Conservation (phyloP, 2,329 filamentous ascomycete species). For the Huntiella decipiens region DNA sequence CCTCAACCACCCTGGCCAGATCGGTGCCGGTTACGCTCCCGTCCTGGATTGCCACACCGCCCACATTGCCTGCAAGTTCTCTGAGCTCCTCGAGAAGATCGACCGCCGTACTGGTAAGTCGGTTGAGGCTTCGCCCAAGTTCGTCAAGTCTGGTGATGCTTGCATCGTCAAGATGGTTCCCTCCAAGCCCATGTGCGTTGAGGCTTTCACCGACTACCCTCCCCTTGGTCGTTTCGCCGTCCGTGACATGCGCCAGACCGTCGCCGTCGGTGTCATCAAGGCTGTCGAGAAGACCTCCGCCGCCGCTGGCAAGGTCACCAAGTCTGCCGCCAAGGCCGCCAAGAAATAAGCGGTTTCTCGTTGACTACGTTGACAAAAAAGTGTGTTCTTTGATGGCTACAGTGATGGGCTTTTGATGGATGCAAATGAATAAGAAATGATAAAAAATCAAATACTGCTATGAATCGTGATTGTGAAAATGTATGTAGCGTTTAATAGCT, state of each 20-base stretch:
- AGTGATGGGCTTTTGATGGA: constrained; percentile 6
- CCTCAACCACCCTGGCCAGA: constrained; percentile 99
- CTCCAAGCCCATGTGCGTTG: constrained; percentile 99
- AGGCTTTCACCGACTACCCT: constrained; percentile 99
- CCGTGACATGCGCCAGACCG: constrained; percentile 90
- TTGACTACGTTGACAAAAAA: constrained; percentile 9
- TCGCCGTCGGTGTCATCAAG: constrained; percentile 93
- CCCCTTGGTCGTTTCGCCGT: constrained; percentile 99
- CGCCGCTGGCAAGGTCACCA: constrained; percentile 46
- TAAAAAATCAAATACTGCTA: not conserved
- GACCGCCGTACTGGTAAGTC: constrained; percentile 99
- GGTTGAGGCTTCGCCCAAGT: constrained; percentile 81
- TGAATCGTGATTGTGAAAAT: not conserved
- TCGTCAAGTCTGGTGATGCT: constrained; percentile 99
- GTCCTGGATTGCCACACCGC: constrained; percentile 99
- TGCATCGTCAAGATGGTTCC: constrained; percentile 99
- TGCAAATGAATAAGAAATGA: constrained; percentile 11
- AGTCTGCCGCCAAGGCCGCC: constrained; percentile 52
- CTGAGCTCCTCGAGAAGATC: constrained; percentile 99
- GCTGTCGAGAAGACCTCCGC: constrained; percentile 46
- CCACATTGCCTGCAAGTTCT: constrained; percentile 99
- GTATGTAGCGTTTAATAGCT: not conserved
- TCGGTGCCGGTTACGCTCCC: constrained; percentile 96
- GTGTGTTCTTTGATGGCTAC: constrained; percentile 3
- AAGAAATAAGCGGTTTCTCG: constrained; percentile 43